Percentiles rank a stretch among this genome's conserved stretches.
phyloP scores from a whole-genome alignment of 306 rosid genomes.

The Bauhinia variegata region DNA sequence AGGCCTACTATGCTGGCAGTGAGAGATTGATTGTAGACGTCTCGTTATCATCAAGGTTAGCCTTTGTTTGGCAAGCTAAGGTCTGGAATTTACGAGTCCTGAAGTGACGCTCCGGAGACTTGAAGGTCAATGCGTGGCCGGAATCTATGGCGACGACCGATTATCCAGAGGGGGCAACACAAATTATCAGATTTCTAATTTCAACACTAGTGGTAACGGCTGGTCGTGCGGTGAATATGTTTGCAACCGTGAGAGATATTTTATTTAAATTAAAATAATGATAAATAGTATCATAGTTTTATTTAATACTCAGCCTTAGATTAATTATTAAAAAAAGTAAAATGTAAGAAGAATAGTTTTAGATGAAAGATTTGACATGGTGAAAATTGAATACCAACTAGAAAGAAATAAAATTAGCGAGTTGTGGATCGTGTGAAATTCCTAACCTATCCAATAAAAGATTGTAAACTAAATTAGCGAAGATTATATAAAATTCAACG shows the following conservation, averaged over 20 bases:
- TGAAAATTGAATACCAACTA: no score
- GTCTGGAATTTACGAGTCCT: constrained; percentile 45
- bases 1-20: constrained; percentile 72
- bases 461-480: no score
- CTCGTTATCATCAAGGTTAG: constrained; percentile 41
- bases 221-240: not conserved
- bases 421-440: no score
- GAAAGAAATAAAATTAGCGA: no score
- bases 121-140: constrained; percentile 57
- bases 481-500: no score
- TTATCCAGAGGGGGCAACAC: constrained; percentile 38
- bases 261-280: not conserved
- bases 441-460: no score
- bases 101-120: constrained; percentile 29
- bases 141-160: constrained; percentile 63
- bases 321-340: no score
- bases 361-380: no score
- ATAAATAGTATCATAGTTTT: no score
- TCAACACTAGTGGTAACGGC: not conserved
- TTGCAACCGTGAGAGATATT: constrained; percentile 13
- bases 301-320: no score
- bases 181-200: not conserved
- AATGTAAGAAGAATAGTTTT: no score
- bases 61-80: constrained; percentile 63
- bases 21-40: not conserved